Base-by-base conservation (phyloP, 768 basidiomycete species). In the Mycena polygramma region DNA sequence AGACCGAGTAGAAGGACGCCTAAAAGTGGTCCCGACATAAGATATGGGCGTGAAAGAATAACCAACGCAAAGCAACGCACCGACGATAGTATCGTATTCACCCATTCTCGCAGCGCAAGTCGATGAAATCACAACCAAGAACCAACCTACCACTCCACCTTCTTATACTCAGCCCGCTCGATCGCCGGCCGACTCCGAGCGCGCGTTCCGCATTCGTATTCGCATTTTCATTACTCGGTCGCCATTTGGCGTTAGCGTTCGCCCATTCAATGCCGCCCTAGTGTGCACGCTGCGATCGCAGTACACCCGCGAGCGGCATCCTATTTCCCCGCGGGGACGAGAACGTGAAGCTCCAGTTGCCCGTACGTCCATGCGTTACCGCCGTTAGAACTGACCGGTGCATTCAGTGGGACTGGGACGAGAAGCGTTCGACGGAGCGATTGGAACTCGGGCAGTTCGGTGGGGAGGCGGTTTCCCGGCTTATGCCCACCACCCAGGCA, bases 1-100 rank as follows among this genome's bases (percentile, higher is more conserved):
- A 71, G 65, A 11, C 70, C 70, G 14, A 66, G 45, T 8, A 71
- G 36, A 52, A 71, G 70, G 22, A 71, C 70, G n/a, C 70, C 70
- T 71, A 6, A 30, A 30, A 2, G 41, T 41, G 30, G 20, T 14
- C 2, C n/a, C 20, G 30, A 22, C 17, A 20, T 53, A 6, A 60
- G 53, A 46, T 4, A 5, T 41, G 26, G 41, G 15, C 9, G 1
- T 19, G 11, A 35, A 4, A 4, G 2, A 48, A 15, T 2, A 49
- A 24, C 7, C 9, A 63, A 22, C 20, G 22, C 17, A 37, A 51
- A 9, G 14, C 7, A n/a, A 63, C 64, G 30, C 14, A 71, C 69
- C 69, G 45, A 71, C 69, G 52, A 61, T 39, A 5, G 43, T 51
- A 62, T 71, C 69, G 59, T 62, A 71, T 54, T 54, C 58, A 24